Conservation (phyloP, 2,329 filamentous ascomycete genomes). For the Xylaria sp. region DNA sequence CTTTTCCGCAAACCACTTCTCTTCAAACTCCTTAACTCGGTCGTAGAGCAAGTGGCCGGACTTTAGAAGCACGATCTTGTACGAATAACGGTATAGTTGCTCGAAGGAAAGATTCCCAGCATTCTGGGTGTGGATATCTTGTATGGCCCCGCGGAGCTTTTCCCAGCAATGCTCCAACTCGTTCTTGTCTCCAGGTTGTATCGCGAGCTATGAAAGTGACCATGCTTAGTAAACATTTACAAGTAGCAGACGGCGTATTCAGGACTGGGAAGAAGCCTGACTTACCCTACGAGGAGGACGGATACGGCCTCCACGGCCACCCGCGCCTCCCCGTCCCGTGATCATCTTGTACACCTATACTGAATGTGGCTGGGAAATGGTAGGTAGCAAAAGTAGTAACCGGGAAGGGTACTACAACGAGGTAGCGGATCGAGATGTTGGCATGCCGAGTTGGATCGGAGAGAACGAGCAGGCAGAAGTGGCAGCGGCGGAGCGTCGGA, state of each 20-base stretch:
- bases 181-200: slow-evolving; percentile 62
- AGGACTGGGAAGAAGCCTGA: slow-evolving; percentile 12
- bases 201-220: slow-evolving; percentile 41
- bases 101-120: slow-evolving; percentile 93
- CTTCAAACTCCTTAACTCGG: slow-evolving; percentile 81
- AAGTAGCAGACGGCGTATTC: neutral
- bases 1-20: slow-evolving; percentile 78
- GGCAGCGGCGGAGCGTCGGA: neutral
- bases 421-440: neutral
- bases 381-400: neutral
- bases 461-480: neutral
- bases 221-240: slow-evolving; percentile 30
- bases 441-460: slow-evolving; percentile 21
- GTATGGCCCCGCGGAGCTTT: slow-evolving; percentile 78
- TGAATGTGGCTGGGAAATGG: neutral
- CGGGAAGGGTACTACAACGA: neutral
- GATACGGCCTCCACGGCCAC: slow-evolving; percentile 46
- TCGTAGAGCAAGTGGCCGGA: slow-evolving; percentile 85
- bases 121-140: slow-evolving; percentile 91
- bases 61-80: slow-evolving; percentile 92
- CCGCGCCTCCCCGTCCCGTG: slow-evolving; percentile 47
- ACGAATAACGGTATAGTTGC: slow-evolving; percentile 91
- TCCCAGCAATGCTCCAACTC: slow-evolving; percentile 91
- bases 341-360: slow-evolving; percentile 43
- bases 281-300: slow-evolving; percentile 49